Evolutionary conservation across 106 monocot species (phyloP).

Genomic region (Platanthera zijinensis): DNA sequence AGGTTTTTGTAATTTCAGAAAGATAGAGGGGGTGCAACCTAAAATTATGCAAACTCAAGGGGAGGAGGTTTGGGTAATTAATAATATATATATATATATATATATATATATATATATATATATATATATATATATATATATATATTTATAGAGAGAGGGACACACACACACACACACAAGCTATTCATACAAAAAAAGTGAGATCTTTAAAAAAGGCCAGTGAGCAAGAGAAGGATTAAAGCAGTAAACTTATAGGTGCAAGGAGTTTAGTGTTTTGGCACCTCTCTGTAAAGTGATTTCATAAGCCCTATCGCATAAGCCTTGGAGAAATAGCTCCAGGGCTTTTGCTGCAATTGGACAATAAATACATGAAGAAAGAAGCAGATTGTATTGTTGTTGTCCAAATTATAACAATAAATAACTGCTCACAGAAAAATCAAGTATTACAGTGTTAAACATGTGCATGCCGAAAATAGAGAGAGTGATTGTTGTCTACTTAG

Average conservation of each 20-base stretch:
- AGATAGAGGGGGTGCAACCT: no score
- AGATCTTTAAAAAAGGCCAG: no score
- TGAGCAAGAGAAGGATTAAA: background rate
- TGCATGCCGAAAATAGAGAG: background rate
- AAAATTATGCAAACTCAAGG: no score
- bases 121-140: no score
- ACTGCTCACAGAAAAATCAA: no score
- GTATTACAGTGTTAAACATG: no score
- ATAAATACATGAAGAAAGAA: background rate
- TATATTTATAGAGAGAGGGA: no score
- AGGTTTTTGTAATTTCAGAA: no score
- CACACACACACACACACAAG: no score
- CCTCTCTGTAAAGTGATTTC: conserved; percentile 87
- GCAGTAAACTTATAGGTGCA: conserved; percentile 71
- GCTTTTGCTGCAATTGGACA: conserved; percentile 73
- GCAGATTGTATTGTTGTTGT: background rate
- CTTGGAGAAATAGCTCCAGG: conserved; percentile 93
- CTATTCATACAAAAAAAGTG: background rate
- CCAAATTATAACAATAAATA: background rate
- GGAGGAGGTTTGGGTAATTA: no score
- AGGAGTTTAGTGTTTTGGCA: conserved; percentile 94
- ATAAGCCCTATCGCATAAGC: conserved; percentile 97
- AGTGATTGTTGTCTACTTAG: background rate
- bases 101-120: no score
- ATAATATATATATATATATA: no score